Base-by-base conservation (phyloP, 2,329 filamentous ascomycete species). In the Cercospora janseana region DNA sequence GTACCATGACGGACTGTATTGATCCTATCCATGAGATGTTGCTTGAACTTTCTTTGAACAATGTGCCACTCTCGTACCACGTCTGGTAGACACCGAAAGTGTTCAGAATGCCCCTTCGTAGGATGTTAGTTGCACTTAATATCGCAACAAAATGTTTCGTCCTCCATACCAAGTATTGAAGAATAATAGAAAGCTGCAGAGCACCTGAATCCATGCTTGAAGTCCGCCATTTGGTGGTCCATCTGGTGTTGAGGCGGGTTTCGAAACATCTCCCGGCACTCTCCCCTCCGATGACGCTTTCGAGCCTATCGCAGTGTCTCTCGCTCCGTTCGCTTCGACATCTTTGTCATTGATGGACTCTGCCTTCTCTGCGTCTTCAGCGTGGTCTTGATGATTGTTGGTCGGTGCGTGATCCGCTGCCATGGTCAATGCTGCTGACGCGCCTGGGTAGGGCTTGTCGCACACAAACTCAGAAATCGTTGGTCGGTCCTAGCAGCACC, bases 31-130 rank as follows among this genome's bases (percentile, higher is more conserved):
- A 66, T 4, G 62, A 68, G 4, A 60, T 60, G 27, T 58, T 55
- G 20, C 69, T 68, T n/a, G 58, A 57, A 2, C 62, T 49, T 6
- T 56, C 53, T 8, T 27, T 43, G 43, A 53, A 60, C 2, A 77
- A 67, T 4, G 75, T 63, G 3, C 64, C 64, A 10, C 63, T 66
- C 50, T 75, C 68, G 57, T 77, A 77, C 61, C 73, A 77, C 0
- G 74, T 70, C 55, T 77, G 73, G 55, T 73, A 78, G 8, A 68
- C 70, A 10, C 75, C 74, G 45, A 75, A 76, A 0, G 72, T 72
- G 51, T 75, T 76, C n/a, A 75, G 66, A 16, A 75, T 56, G 15
- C 56, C 56, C 50, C 50, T 50, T 4, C 20, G 13, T 41, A 26
- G 23, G 6, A 28, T 12, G 31, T 44, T n/a, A 35, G 51, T 47